Conservation (phyloP, 2,329 filamentous ascomycete species). For the Trichophyton schoenleinii region DNA sequence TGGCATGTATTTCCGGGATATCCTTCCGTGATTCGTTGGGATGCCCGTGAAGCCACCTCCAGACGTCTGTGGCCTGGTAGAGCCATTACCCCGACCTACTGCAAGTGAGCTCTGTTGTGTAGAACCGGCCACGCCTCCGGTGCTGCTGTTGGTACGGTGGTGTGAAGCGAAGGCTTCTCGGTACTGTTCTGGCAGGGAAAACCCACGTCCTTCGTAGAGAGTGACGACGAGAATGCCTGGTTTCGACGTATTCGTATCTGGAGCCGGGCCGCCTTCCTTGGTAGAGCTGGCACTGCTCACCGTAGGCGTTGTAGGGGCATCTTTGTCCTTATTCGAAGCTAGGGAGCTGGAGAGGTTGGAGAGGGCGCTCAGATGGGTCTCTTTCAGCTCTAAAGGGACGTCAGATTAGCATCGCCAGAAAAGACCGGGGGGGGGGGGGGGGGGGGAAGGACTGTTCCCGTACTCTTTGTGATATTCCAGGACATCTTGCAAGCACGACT, state of each 20-base stretch:
- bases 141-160: neutral
- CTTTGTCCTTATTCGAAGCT: neutral
- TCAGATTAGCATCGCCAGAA: neutral
- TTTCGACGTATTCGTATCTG: neutral
- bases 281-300: neutral
- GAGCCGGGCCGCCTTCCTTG: neutral
- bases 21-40: constrained; percentile 87
- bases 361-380: constrained; percentile 1
- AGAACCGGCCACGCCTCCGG: neutral
- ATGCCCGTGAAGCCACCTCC: neutral
- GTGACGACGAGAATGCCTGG: neutral
- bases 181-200: neutral
- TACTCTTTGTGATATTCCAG: constrained; percentile 1
- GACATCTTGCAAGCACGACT: neutral
- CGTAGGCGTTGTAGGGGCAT: neutral
- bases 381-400: neutral
- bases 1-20: constrained; percentile 90
- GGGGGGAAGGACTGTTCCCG: neutral
- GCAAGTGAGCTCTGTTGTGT: neutral
- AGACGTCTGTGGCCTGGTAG: neutral
- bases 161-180: neutral
- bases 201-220: neutral
- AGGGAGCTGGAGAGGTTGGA: constrained; percentile 1
- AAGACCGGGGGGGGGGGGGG: neutral
- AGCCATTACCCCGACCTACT: neutral